Evolutionary conservation across 2,329 filamentous ascomycete genomes (phyloP).

Genomic region (Ilyonectria destructans): DNA sequence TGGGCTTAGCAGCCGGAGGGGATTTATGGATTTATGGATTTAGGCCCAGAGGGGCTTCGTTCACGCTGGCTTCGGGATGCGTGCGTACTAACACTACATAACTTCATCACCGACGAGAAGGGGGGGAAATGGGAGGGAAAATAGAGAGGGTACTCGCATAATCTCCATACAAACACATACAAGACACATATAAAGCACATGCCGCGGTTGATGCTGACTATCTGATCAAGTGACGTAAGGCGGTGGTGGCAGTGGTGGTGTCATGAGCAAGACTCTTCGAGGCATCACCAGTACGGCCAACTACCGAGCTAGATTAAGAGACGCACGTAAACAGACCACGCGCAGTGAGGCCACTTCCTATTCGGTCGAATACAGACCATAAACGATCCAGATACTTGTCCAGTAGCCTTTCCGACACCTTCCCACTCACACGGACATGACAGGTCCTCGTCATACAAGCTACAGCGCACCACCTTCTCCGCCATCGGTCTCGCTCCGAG

Average conservation of each 20-base stretch:
- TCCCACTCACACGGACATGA: not conserved
- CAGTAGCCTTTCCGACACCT: not conserved
- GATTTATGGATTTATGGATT: not conserved
- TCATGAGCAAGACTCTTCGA: conserved; percentile 9
- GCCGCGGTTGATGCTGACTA: not conserved
- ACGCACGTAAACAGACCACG: conserved; percentile 10
- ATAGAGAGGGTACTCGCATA: too few species aligned
- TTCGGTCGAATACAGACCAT: not conserved
- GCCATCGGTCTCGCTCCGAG: conserved; percentile 32
- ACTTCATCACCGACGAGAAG: not conserved
- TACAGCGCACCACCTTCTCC: conserved; percentile 26
- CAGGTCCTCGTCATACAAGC: conserved; percentile 29
- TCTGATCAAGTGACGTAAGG: conserved; percentile 11
- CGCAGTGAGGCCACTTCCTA: conserved; percentile 19
- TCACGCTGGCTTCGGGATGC: too few species aligned
- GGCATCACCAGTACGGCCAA: conserved; percentile 7
- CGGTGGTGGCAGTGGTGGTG: conserved; percentile 15
- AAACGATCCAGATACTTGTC: not conserved
- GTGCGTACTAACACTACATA: not conserved
- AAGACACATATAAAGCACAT: not conserved
- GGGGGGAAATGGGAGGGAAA: too few species aligned
- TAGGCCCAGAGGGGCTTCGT: not conserved
- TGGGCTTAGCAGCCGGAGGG: conserved; percentile 5
- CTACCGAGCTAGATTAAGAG: conserved; percentile 4
- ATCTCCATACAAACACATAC: not conserved